Evolutionary conservation across 1,284 basidiomycete species (phyloP), one percentile per base, ranked within the genome.

Genomic region (Marasmius sp.): DNA sequence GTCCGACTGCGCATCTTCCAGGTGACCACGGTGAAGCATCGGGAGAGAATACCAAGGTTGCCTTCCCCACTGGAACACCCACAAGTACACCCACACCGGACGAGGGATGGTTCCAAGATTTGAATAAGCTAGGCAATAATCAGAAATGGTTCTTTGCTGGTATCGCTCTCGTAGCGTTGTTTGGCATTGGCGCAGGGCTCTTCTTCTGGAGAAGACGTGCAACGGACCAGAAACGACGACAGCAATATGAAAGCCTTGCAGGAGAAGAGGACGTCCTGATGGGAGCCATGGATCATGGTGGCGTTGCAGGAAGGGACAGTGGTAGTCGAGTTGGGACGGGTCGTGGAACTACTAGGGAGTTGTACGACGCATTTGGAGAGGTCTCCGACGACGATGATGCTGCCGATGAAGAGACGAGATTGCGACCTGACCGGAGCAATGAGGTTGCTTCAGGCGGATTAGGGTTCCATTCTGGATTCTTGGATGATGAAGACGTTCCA

Each of bases 341-440:
- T n/a, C 37, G 27, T 20, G 49, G 54, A 80, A 33, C 82, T 18
- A 88, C 91, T 47, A 93, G 91, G 77, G 94, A 96, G 73, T 72
- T 96, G 60, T 96, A 96, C 69, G 94, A 96, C 75, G 94, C 94
- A 14, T 96, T 96, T 75, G 94, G 93, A 20, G 93, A 94, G 72
- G 82, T 88, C 37, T 89, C 86, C 33, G 90, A 92, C 22, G 83
- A 86, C 33, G 89, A 92, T 47, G 87, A 91, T 63, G 88, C 80
- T 34, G 45, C 45, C 45, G 85, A 92, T 71, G 90, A 93, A 69
- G 80, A 83, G 67, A 86, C 86, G 5, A 79, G 80, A 47, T 74
- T 92, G 58, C 76, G 77, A 45, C 68, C 64, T 57, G 52, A 54
- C 27, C 18, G 50, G 6, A 52, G 53, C 58, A 58, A 71, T 61